A percentile compares a stretch with the other conserved stretches of the same genome.
These are phyloP conservation scores for Fusarium duplospermum DNA, from an alignment of 2,329 filamentous ascomycete genomes.

Conservation along the genomic window DNA sequence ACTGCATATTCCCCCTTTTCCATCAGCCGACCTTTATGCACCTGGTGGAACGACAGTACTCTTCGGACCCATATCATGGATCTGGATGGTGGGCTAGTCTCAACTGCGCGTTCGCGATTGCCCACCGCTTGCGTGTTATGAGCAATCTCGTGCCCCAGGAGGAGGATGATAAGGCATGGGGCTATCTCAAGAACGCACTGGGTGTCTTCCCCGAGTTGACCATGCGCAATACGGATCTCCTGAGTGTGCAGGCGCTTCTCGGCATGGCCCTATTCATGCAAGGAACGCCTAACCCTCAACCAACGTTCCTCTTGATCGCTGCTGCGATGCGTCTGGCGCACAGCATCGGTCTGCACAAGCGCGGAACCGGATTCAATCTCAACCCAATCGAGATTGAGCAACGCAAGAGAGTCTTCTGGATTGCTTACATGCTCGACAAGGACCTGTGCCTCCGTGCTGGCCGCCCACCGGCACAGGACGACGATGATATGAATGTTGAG, in stretches of 20 bases:
- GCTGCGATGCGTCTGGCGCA: conserved; percentile 91
- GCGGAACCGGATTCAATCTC: conserved; percentile 90
- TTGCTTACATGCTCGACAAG: conserved; percentile 74
- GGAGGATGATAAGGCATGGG: conserved; percentile 95
- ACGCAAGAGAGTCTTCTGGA: conserved; percentile 75
- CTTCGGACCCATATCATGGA: conserved; percentile 89
- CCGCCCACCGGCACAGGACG: conserved; percentile 70
- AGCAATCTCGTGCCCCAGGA: conserved; percentile 90
- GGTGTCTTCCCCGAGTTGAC: conserved; percentile 91
- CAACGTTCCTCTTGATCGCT: conserved; percentile 89
- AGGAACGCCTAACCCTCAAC: conserved; percentile 95
- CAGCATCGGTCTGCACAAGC: conserved; percentile 94
- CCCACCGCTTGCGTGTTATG: conserved; percentile 93
- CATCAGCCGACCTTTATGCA: conserved; percentile 99
- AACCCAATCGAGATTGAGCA: conserved; percentile 96
- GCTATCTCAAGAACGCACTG: conserved; percentile 96
- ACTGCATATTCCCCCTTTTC: conserved; percentile 97
- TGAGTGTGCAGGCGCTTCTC: conserved; percentile 93
- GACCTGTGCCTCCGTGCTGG: conserved; percentile 70
- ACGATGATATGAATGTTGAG: conserved; percentile 91
- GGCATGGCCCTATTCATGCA: conserved; percentile 96
- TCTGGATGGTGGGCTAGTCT: conserved; percentile 99
- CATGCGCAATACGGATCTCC: conserved; percentile 93
- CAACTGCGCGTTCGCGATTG: conserved; percentile 93
- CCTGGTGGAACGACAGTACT: conserved; percentile 93